A percentile compares a stretch with the other conserved stretches of the same genome.
phyloP scores from a whole-genome alignment of 2,329 filamentous ascomycete genomes.

The Shiraia bambusicola region DNA sequence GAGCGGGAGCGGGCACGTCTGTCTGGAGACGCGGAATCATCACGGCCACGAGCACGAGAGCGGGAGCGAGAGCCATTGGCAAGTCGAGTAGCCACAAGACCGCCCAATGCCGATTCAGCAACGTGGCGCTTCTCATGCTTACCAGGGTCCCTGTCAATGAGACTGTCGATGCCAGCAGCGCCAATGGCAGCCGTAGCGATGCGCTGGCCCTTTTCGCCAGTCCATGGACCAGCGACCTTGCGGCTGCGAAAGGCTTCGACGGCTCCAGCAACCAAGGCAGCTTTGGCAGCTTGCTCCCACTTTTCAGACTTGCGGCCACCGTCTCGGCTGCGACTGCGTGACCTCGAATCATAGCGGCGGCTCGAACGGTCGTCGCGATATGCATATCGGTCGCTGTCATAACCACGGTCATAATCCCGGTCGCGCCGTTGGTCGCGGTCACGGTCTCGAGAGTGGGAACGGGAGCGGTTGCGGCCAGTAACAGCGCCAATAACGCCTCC shows the following conservation, averaged over 20 bases:
- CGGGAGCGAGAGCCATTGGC: constrained; percentile 75
- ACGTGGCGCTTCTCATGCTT: constrained; percentile 79
- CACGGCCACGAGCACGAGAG: constrained; percentile 50
- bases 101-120: constrained; percentile 83
- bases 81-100: constrained; percentile 80
- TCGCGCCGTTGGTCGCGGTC: constrained; percentile 38
- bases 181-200: constrained; percentile 83
- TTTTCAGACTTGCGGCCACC: constrained; percentile 57
- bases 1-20: constrained; percentile 61
- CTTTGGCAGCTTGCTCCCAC: constrained; percentile 79
- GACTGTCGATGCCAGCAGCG: constrained; percentile 81
- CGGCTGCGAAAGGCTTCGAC: constrained; percentile 89
- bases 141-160: constrained; percentile 67
- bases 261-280: constrained; percentile 84
- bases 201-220: constrained; percentile 87
- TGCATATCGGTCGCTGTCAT: constrained; percentile 44
- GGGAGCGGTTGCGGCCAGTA: constrained; percentile 59
- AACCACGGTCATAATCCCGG: constrained; percentile 48
- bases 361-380: constrained; percentile 35
- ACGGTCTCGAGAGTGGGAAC: constrained; percentile 59
- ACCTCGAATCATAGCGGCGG: constrained; percentile 56
- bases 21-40: constrained; percentile 39
- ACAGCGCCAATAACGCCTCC: constrained; percentile 56
- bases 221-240: constrained; percentile 87
- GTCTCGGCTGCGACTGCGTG: constrained; percentile 48